Evolutionary conservation across 345 rosid species (phyloP).

Genomic region (Diplotaxis tenuifolia): DNA sequence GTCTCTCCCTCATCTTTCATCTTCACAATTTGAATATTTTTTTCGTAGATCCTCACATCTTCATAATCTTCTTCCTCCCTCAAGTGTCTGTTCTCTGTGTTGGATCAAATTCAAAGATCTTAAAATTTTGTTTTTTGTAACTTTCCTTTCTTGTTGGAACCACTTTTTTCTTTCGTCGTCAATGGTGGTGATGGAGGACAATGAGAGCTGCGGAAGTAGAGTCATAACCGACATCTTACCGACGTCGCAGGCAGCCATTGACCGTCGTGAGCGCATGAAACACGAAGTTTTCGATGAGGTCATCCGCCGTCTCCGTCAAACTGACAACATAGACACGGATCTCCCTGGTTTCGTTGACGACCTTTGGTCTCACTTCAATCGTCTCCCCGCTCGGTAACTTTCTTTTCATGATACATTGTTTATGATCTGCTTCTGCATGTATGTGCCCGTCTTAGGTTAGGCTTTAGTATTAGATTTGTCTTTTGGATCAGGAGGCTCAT

Average conservation of each 20-base stretch:
- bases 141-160: background rate
- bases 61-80: background rate
- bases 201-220: slow-evolving; percentile 67
- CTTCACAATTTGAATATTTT: background rate
- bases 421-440: background rate
- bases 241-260: slow-evolving; percentile 37
- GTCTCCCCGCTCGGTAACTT: slow-evolving; percentile 79
- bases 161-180: slow-evolving; percentile 10
- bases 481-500: background rate
- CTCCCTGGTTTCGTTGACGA: slow-evolving; percentile 68
- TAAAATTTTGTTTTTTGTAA: background rate
- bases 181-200: slow-evolving; percentile 65
- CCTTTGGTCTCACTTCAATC: slow-evolving; percentile 90
- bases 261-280: slow-evolving; percentile 63
- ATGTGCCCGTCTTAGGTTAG: background rate
- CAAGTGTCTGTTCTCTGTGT: background rate
- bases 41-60: background rate
- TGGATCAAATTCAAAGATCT: slow-evolving; percentile 6
- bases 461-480: background rate
- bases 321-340: slow-evolving; percentile 50
- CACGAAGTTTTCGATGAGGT: slow-evolving; percentile 67
- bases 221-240: slow-evolving; percentile 41
- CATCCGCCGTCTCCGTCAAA: slow-evolving; percentile 63
- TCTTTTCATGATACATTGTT: background rate
- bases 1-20: background rate